Conservation (phyloP, 2,329 filamentous ascomycete species). For the Chaetomium olivaceum region DNA sequence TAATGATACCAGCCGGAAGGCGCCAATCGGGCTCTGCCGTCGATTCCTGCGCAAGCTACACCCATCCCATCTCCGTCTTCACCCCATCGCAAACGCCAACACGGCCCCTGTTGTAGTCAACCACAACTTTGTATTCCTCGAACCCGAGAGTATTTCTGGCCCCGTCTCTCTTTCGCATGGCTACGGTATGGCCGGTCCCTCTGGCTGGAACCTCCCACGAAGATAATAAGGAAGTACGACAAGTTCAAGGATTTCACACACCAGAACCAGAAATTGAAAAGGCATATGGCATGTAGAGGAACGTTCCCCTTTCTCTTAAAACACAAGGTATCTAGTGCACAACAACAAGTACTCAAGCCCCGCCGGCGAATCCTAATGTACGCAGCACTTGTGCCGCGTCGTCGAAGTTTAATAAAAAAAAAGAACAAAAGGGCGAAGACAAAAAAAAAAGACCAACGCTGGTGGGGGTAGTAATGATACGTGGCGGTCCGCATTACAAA, state of each 20-base stretch:
- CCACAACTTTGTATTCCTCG: neutral
- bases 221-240: neutral
- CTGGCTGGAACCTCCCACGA: neutral
- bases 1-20: too few species aligned
- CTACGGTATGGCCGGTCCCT: neutral
- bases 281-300: neutral
- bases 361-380: neutral
- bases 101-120: neutral
- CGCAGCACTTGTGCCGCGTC: neutral
- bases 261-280: neutral
- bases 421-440: neutral
- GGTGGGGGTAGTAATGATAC: neutral
- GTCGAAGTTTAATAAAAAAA: neutral
- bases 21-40: too few species aligned
- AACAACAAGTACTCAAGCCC: neutral
- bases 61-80: neutral
- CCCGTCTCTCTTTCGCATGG: neutral
- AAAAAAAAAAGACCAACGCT: neutral
- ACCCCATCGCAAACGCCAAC: neutral
- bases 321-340: neutral
- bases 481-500: neutral
- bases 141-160: neutral
- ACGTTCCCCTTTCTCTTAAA: neutral
- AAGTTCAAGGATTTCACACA: neutral
- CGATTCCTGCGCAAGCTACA: too few species aligned